A percentile compares a stretch with the other conserved stretches of the same genome.
Conservation (phyloP, 176 grass and related monocot genomes). For the Aegilops longissima region DNA sequence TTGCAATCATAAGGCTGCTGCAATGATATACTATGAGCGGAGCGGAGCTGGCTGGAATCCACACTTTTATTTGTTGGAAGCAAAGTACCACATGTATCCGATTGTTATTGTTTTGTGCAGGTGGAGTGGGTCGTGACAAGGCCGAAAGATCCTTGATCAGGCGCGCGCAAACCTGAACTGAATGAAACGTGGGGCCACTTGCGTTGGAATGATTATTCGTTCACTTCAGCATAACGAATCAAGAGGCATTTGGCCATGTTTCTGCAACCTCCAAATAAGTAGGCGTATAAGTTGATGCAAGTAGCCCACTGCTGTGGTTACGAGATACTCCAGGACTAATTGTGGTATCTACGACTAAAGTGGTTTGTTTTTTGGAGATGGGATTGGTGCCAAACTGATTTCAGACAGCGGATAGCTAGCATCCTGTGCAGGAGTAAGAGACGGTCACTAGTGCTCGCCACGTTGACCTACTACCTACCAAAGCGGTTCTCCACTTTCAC, state of each 20-base stretch:
- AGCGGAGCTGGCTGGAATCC: conserved; percentile 7
- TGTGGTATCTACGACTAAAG: too few relatives aligned
- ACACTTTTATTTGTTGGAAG: conserved; percentile 30
- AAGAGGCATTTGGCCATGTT: too few relatives aligned
- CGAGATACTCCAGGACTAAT: too few relatives aligned
- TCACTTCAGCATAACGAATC: too few relatives aligned
- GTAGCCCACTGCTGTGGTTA: too few relatives aligned
- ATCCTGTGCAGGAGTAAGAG: too few relatives aligned
- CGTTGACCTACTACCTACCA: too few relatives aligned
- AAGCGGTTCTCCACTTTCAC: too few relatives aligned
- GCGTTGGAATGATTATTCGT: background rate
- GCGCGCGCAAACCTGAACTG: conserved; percentile 15
- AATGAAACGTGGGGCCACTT: conserved; percentile 15
- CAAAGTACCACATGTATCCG: background rate
- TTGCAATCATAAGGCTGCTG: conserved; percentile 21
- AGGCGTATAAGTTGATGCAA: too few relatives aligned
- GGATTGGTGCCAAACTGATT: background rate
- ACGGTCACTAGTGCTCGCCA: too few relatives aligned
- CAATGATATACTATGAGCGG: background rate
- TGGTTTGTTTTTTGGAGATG: too few relatives aligned
- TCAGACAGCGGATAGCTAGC: background rate
- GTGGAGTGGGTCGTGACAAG: background rate
- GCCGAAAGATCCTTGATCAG: conserved; percentile 21
- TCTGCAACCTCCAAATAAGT: too few relatives aligned
- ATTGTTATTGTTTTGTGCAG: background rate